Percentiles rank a stretch among this genome's conserved stretches.
Evolutionary conservation across 2,329 filamentous ascomycete species (phyloP).

Genomic region (Diaporthe sp.): DNA sequence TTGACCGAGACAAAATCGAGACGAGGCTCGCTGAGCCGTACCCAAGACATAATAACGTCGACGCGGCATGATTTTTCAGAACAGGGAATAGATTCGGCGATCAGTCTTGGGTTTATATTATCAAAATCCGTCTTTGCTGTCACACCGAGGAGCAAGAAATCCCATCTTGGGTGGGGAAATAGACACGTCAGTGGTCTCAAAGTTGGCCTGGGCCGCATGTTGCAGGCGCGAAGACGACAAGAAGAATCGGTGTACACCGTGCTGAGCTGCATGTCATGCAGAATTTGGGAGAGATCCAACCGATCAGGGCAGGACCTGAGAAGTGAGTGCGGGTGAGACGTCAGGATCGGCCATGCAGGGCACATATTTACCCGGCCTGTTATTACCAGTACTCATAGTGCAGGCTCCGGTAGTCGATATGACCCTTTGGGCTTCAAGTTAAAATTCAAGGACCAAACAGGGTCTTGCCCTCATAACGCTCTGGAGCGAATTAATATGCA

Average conservation of each 20-base stretch:
- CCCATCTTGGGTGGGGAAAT: background rate
- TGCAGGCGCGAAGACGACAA: background rate
- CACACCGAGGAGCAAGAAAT: background rate
- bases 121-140: background rate
- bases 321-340: background rate
- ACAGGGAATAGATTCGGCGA: background rate
- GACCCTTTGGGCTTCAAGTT: background rate
- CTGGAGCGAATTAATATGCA: background rate
- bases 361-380: conserved; percentile 4
- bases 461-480: background rate
- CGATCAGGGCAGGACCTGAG: background rate
- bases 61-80: too few relatives aligned
- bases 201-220: too few relatives aligned
- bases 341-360: background rate
- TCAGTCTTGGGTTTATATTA: background rate
- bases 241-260: background rate
- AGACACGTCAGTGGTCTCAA: background rate
- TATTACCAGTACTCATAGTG: background rate
- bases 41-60: background rate
- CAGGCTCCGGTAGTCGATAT: background rate
- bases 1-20: background rate
- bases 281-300: too few relatives aligned
- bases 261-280: background rate
- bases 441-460: background rate
- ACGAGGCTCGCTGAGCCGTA: background rate